Percentiles rank a stretch among this genome's conserved stretches.
These are phyloP conservation scores for Aspergillus novofumigatus DNA, from an alignment of 2,329 filamentous ascomycete genomes.

Conservation along the genomic window DNA sequence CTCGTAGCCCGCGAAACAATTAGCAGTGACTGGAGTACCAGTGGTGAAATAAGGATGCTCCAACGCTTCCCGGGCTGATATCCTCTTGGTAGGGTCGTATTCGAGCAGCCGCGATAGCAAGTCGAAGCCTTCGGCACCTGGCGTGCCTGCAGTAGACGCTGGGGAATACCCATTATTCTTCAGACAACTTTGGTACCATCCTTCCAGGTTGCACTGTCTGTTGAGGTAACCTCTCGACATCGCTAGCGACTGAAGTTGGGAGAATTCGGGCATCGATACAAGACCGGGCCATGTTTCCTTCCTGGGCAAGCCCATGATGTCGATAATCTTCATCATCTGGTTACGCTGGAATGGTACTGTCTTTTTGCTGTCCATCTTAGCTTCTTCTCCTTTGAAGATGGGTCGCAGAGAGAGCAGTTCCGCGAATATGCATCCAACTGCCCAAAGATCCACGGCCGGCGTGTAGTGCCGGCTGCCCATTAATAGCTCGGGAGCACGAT, in stretches of 20 bases:
- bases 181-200: slow-evolving; percentile 72
- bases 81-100: slow-evolving; percentile 84
- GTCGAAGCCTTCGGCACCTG: slow-evolving; percentile 74
- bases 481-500: slow-evolving; percentile 88
- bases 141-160: slow-evolving; percentile 49
- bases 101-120: slow-evolving; percentile 79
- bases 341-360: slow-evolving; percentile 95
- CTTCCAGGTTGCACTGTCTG: slow-evolving; percentile 62
- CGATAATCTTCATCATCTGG: slow-evolving; percentile 98
- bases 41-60: slow-evolving; percentile 83
- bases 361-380: slow-evolving; percentile 98
- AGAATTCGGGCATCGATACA: slow-evolving; percentile 79
- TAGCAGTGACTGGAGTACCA: slow-evolving; percentile 64
- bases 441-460: slow-evolving; percentile 95
- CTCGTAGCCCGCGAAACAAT: slow-evolving; percentile 88
- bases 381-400: slow-evolving; percentile 98
- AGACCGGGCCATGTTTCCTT: slow-evolving; percentile 87
- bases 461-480: slow-evolving; percentile 95
- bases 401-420: slow-evolving; percentile 85
- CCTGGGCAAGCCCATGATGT: slow-evolving; percentile 86
- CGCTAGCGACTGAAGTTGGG: slow-evolving; percentile 57
- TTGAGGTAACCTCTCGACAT: slow-evolving; percentile 47
- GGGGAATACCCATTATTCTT: slow-evolving; percentile 53
- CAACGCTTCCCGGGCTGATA: slow-evolving; percentile 85
- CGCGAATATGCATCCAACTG: slow-evolving; percentile 95